Evolutionary conservation across 805 yeast species (phyloP).

Genomic region (Limtongozyma cylindracea): DNA sequence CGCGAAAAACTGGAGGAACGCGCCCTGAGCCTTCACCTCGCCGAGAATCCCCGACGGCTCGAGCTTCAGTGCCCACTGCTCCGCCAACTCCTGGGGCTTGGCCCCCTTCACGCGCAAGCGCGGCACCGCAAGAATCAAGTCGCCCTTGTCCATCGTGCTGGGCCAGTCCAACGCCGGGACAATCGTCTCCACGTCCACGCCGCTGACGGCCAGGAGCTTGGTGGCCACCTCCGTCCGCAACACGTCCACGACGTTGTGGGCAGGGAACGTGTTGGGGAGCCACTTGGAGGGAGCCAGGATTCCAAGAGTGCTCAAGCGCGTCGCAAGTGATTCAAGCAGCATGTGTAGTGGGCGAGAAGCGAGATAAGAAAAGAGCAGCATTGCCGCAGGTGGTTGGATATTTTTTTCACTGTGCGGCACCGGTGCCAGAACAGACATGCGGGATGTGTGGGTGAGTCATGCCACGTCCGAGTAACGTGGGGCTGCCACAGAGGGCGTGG

Average conservation of each 20-base stretch:
- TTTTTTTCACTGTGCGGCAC: no score
- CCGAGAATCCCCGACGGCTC: conserved; percentile 45
- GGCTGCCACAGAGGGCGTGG: no score
- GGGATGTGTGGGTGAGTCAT: no score
- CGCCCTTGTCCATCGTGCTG: conserved; percentile 71
- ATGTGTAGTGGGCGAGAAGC: no score
- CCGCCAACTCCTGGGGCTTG: conserved; percentile 50
- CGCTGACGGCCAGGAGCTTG: conserved; percentile 49
- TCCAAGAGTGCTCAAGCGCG: no score
- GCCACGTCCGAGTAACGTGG: no score
- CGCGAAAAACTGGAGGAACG: conserved; percentile 78
- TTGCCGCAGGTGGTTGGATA: no score
- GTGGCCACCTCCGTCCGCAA: conserved; percentile 75
- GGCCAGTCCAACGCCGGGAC: conserved; percentile 81
- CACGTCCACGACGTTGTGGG: conserved; percentile 59
- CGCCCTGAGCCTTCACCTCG: conserved; percentile 64
- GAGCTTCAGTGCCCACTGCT: no score
- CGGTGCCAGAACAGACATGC: no score
- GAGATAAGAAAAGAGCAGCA: no score
- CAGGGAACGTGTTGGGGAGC: conserved; percentile 31
- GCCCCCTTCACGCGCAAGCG: conserved; percentile 62
- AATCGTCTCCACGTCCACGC: conserved; percentile 43
- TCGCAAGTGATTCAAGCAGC: no score
- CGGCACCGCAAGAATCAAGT: conserved; percentile 78
- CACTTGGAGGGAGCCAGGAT: no score